Evolutionary conservation across 306 rosid species (phyloP), one percentile per base, ranked within the genome.

Genomic region (Lathyrus sativus): DNA sequence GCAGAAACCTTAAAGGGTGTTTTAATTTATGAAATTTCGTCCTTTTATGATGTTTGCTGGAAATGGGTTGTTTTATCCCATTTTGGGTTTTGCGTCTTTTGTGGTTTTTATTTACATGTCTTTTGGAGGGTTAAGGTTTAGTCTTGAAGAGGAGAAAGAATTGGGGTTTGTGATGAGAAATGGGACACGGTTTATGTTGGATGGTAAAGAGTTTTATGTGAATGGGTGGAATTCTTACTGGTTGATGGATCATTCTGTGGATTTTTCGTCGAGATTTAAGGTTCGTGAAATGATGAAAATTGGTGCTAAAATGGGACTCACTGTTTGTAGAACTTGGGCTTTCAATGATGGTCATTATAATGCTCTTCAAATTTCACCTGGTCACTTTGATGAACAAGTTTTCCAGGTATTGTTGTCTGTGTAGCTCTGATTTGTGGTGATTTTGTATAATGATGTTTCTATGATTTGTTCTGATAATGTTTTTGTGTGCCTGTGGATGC

Each of bases 201-300:
- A 86, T 45, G 98, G 96, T 6, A 85, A 72, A 50, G 72, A 85
- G 13, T 90, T 90, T 70, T 93, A 90, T 65, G 78, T 93, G 1
- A 93, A 88, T 68, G 99, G 99, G 6, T 93, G 99, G 99, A 93
- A 93, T 71, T 90, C 99, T 67, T 93, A 93, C 75, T 93, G 99
- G 99, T 76, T 93, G 26, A 88, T 93, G 96, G 85, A 82, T 38
- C 95, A 88, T 37, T 83, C 95, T 10, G 97, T 80, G 73, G 95
- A 88, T 42, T 78, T 78, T 62, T 57, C 75, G 67, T 76, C 77
- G 14, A 85, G 86, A 58, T 78, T 77, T n/a, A 83, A 86, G 82
- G 87, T 90, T 35, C 73, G 84, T 44, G 83, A 79, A 71, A 90
- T 93, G 81, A 65, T 93, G 74, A 83, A 82, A 70, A 85, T 81